phyloP scores from a whole-genome alignment of 2,329 filamentous ascomycete genomes.

The Sporothrix pallida region DNA sequence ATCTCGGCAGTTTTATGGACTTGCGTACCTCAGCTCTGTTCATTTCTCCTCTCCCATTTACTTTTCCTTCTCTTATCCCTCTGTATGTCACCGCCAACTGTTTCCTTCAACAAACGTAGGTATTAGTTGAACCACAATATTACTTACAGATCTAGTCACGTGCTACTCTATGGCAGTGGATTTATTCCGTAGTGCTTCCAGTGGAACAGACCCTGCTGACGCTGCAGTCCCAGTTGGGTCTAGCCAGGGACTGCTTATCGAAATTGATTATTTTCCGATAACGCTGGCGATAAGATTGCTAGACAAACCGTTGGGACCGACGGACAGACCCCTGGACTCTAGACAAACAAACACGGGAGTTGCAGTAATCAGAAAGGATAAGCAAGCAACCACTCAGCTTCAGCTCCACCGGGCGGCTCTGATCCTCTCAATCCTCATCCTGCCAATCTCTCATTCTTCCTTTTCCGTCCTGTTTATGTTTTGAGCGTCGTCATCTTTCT shows the following conservation, averaged over 20 bases:
- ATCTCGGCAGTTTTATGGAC: no score
- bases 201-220: background rate
- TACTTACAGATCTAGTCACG: background rate
- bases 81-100: no score
- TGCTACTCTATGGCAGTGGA: background rate
- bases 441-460: background rate
- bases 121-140: no score
- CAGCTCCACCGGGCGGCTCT: background rate
- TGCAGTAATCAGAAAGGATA: background rate
- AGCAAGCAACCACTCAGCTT: no score
- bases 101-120: no score
- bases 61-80: no score
- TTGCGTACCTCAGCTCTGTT: no score
- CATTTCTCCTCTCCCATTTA: no score
- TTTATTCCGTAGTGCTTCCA: background rate
- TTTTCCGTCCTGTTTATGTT: background rate
- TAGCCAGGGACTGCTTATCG: constrained; percentile 19
- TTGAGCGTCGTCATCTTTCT: background rate
- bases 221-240: background rate
- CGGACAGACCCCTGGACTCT: no score
- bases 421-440: background rate
- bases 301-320: no score
- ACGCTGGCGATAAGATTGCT: background rate
- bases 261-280: constrained; percentile 19
- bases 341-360: background rate